Percentiles rank a stretch among this genome's conserved stretches.
phyloP scores from a whole-genome alignment of 768 basidiomycete species.

The Pulveroboletus sp. region DNA sequence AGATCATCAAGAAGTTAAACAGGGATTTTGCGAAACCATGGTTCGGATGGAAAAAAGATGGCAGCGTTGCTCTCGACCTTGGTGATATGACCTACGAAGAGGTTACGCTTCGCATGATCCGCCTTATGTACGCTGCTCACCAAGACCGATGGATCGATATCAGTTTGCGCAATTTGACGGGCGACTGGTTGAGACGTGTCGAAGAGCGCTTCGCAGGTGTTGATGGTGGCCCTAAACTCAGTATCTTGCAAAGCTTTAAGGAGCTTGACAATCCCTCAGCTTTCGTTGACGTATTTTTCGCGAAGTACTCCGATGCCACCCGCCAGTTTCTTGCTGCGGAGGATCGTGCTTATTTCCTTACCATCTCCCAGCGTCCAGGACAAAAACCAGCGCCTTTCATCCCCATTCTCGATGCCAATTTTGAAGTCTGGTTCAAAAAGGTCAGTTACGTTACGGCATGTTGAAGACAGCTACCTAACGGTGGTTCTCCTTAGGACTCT shows the following conservation, averaged over 20 bases:
- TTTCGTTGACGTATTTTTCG: slow-evolving; percentile 81
- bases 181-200: slow-evolving; percentile 94
- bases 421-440: slow-evolving; percentile 99
- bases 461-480: slow-evolving; percentile 8
- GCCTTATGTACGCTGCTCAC: slow-evolving; percentile 91
- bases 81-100: slow-evolving; percentile 99
- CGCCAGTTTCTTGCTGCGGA: slow-evolving; percentile 88
- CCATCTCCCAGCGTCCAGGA: slow-evolving; percentile 90
- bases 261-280: slow-evolving; percentile 76
- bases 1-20: slow-evolving; percentile 90
- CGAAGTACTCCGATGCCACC: slow-evolving; percentile 74
- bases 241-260: slow-evolving; percentile 77
- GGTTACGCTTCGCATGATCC: slow-evolving; percentile 83
- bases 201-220: slow-evolving; percentile 95
- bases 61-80: slow-evolving; percentile 74
- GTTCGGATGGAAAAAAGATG: slow-evolving; percentile 98
- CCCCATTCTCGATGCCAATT: slow-evolving; percentile 85
- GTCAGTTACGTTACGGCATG: slow-evolving; percentile 31
- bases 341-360: slow-evolving; percentile 93
- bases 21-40: slow-evolving; percentile 93
- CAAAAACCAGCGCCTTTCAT: slow-evolving; percentile 99
- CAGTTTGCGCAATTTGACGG: slow-evolving; percentile 87
- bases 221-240: slow-evolving; percentile 75
- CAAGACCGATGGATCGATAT: slow-evolving; percentile 91
- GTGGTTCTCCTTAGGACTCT: slow-evolving; percentile 60